Percentiles rank a stretch among this genome's conserved stretches.
These are phyloP conservation scores for Dioscorea zingiberensis DNA, from an alignment of 106 monocot species.

Conservation along the genomic window DNA sequence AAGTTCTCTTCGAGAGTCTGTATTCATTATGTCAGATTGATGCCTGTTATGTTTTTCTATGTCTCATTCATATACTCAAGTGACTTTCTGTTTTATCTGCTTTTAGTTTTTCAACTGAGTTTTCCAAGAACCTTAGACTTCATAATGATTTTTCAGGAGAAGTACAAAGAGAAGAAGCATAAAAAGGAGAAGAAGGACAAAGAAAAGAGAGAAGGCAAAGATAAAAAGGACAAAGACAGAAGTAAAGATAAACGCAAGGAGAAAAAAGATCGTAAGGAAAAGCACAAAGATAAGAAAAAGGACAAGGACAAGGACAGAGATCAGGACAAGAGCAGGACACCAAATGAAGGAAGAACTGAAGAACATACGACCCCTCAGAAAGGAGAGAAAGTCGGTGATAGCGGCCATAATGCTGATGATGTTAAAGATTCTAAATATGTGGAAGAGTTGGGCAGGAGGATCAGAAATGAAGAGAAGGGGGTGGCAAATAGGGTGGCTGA, in stretches of 20 bases:
- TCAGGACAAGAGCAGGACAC: slow-evolving; percentile 22
- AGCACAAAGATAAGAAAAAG: slow-evolving; percentile 34
- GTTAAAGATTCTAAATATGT: slow-evolving; percentile 32
- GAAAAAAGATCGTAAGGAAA: slow-evolving; percentile 42
- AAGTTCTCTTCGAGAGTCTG: no score
- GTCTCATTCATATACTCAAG: no score
- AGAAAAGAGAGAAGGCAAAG: slow-evolving; percentile 18
- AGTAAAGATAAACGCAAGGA: slow-evolving; percentile 49
- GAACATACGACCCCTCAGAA: slow-evolving; percentile 8
- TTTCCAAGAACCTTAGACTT: no score
- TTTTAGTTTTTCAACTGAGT: no score
- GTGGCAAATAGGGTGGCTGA: slow-evolving; percentile 21
- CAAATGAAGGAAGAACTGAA: slow-evolving; percentile 18
- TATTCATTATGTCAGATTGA: no score
- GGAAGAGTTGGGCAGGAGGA: slow-evolving; percentile 38
- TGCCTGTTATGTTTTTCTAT: no score
- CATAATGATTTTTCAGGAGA: slow-evolving; percentile 10
- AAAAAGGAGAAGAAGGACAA: slow-evolving; percentile 23
- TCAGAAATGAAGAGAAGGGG: slow-evolving; percentile 34
- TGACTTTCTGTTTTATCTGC: no score
- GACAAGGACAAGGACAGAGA: slow-evolving; percentile 28
- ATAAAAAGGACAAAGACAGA: slow-evolving; percentile 33
- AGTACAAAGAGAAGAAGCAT: slow-evolving; percentile 25
- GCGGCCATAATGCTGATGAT: slow-evolving; percentile 14
- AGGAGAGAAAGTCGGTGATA: slow-evolving; percentile 16